Conservation (phyloP, 257 asterid genomes). For the Pogostemon cablin region DNA sequence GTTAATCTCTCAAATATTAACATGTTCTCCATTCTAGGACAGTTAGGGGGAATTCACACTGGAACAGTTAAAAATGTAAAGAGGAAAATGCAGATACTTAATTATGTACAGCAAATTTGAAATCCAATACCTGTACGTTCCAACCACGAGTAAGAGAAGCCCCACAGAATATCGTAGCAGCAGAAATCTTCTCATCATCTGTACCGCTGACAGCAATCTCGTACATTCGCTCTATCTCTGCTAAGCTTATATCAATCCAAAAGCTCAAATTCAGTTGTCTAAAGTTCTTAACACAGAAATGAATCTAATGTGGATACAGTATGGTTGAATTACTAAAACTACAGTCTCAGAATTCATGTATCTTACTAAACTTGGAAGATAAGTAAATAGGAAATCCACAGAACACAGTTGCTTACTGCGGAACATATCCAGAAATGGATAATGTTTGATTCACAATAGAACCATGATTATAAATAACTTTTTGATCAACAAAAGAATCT, state of each 20-base stretch:
- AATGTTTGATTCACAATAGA: slow-evolving; percentile 29
- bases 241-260: slow-evolving; percentile 85
- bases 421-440: slow-evolving; percentile 1
- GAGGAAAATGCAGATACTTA: slow-evolving; percentile 12
- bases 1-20: slow-evolving; percentile 22
- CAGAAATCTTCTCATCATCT: slow-evolving; percentile 92
- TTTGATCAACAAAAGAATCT: slow-evolving; percentile 13
- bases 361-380: slow-evolving; percentile 12
- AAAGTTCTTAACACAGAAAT: slow-evolving; percentile 29
- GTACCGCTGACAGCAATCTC: slow-evolving; percentile 88
- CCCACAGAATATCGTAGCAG: slow-evolving; percentile 90
- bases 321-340: slow-evolving; percentile 18
- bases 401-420: slow-evolving; percentile 24
- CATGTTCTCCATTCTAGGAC: slow-evolving; percentile 20
- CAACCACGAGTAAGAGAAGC: slow-evolving; percentile 96
- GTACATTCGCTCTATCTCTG: slow-evolving; percentile 92
- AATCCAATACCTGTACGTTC: slow-evolving; percentile 83
- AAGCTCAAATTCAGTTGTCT: slow-evolving; percentile 66
- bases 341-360: slow-evolving; percentile 15
- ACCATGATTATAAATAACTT: slow-evolving; percentile 21
- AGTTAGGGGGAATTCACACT: slow-evolving; percentile 14
- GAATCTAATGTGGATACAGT: slow-evolving; percentile 26
- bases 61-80: slow-evolving; percentile 19
- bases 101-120: slow-evolving; percentile 18
- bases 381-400: slow-evolving; percentile 18